Conservation (phyloP, 345 rosid genomes). For the Eucalyptus curtisii region DNA sequence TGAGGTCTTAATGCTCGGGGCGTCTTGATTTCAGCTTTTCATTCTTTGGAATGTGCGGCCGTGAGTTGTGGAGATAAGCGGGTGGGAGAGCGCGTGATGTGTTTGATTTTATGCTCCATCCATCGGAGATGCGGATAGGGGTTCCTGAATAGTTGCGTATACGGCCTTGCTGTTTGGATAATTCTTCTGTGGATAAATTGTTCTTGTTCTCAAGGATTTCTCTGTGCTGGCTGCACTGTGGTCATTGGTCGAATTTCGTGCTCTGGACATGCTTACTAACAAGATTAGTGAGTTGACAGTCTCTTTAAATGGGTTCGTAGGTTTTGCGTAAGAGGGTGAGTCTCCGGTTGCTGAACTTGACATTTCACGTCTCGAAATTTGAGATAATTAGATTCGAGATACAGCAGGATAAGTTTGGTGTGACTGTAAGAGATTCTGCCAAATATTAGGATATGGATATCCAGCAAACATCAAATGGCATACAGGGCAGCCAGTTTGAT, state of each 20-base stretch:
- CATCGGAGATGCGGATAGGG: background rate
- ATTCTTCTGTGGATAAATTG: background rate
- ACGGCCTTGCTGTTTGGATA: background rate
- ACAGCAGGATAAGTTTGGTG: background rate
- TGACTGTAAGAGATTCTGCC: background rate
- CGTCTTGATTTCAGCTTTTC: background rate
- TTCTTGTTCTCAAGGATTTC: background rate
- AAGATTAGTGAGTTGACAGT: background rate
- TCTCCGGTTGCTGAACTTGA: background rate
- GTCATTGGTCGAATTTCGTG: background rate
- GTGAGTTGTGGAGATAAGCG: background rate
- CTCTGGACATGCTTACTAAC: background rate
- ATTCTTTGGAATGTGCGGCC: background rate
- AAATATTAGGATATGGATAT: background rate
- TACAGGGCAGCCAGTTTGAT: background rate
- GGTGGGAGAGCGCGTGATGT: background rate
- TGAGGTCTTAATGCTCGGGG: background rate
- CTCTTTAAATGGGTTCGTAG: background rate
- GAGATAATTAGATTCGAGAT: background rate
- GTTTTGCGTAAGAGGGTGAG: background rate
- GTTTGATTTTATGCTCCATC: background rate
- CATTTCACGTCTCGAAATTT: background rate
- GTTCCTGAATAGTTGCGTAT: background rate
- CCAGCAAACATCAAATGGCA: background rate
- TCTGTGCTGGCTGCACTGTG: background rate